Evolutionary conservation across 441 rosid genomes (phyloP).

Genomic region (Erodium trifolium): DNA sequence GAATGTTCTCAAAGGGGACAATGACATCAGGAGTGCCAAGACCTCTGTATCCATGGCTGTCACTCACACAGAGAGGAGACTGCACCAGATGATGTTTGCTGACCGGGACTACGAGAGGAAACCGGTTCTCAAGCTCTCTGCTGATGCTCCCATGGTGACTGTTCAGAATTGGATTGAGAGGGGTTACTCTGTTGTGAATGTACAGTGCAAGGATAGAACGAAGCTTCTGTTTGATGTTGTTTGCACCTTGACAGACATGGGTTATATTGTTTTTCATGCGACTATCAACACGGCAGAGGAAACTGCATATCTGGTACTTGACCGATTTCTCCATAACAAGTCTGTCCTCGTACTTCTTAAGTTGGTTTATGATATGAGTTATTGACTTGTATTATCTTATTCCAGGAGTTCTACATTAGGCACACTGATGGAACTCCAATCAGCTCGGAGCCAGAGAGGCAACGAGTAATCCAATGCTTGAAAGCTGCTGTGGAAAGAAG

Average conservation of each 20-base stretch:
- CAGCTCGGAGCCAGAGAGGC: constrained; percentile 83
- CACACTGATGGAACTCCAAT: constrained; percentile 88
- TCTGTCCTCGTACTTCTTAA: background rate
- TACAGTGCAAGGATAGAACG: constrained; percentile 80
- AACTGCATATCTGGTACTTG: constrained; percentile 64
- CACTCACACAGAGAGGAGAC: constrained; percentile 74
- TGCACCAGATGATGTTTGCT: constrained; percentile 67
- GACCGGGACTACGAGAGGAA: constrained; percentile 40
- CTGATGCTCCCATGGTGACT: constrained; percentile 48
- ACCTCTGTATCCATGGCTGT: constrained; percentile 52
- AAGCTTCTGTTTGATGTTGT: constrained; percentile 85
- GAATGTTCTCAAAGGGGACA: constrained; percentile 63
- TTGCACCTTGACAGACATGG: constrained; percentile 88
- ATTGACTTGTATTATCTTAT: background rate
- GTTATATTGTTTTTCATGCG: constrained; percentile 87
- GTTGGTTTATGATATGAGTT: background rate
- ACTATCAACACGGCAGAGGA: constrained; percentile 62
- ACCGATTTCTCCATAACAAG: background rate
- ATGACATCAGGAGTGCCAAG: constrained; percentile 16
- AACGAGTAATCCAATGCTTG: constrained; percentile 74
- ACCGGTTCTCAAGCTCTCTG: constrained; percentile 26
- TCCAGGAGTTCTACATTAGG: constrained; percentile 73
- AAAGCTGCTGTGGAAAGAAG: constrained; percentile 90
- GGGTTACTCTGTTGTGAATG: constrained; percentile 73
- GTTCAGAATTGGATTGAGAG: constrained; percentile 74